Conservation (phyloP, 176 grass and related monocot genomes). For the Carex scoparia region DNA sequence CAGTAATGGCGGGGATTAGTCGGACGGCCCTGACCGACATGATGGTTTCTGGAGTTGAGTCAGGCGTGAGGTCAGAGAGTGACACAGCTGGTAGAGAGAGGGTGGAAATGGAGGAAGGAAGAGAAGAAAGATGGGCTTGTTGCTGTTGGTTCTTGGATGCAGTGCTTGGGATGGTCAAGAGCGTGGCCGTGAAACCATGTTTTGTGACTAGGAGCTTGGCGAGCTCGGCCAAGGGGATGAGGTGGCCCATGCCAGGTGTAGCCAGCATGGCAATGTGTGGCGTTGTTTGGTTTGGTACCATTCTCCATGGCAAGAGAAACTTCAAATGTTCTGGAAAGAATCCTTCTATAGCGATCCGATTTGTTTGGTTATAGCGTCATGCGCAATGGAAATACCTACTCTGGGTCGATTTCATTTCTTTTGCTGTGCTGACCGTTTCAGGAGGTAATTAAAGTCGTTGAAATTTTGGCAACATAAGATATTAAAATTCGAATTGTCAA, state of each 20-base stretch:
- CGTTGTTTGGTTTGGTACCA: background rate
- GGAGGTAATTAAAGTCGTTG: background rate
- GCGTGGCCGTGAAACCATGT: conserved; percentile 42
- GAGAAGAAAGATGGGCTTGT: too few relatives aligned
- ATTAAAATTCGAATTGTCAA: background rate
- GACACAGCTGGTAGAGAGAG: too few relatives aligned
- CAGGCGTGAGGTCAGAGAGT: too few relatives aligned
- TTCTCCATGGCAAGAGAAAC: conserved; percentile 11
- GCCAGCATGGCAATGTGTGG: conserved; percentile 41
- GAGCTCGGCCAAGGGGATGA: conserved; percentile 56
- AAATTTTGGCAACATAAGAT: background rate
- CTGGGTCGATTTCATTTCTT: background rate
- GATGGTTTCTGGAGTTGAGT: too few relatives aligned
- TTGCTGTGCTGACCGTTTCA: background rate
- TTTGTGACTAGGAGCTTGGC: conserved; percentile 42
- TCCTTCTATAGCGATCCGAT: background rate
- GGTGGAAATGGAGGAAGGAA: too few relatives aligned
- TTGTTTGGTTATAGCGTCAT: background rate
- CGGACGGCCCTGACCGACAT: too few relatives aligned
- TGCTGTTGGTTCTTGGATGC: conserved; percentile 18
- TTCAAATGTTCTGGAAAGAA: background rate
- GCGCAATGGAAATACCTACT: background rate
- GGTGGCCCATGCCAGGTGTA: conserved; percentile 65
- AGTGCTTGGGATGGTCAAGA: conserved; percentile 43
- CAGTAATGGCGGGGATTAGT: too few relatives aligned